Percentiles rank a stretch among this genome's conserved stretches.
phyloP scores from a whole-genome alignment of 2,329 filamentous ascomycete genomes.

The Xenosphaeropsis pyriputrescens region DNA sequence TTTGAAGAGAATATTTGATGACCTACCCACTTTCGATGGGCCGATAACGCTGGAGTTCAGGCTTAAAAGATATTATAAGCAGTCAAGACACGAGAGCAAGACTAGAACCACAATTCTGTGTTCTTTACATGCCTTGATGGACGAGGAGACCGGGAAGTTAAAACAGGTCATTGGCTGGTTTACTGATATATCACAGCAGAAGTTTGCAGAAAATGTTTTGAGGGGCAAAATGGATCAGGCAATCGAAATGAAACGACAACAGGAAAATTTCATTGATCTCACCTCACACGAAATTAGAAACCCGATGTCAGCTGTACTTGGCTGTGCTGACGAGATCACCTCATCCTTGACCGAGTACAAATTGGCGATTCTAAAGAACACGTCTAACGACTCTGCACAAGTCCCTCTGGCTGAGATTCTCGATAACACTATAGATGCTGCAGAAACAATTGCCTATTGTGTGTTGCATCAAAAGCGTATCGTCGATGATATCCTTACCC shows the following conservation, averaged over 20 bases:
- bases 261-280: constrained; percentile 62
- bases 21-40: too few species aligned
- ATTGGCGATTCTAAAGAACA: constrained; percentile 34
- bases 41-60: too few species aligned
- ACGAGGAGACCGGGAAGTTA: constrained; percentile 1
- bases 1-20: too few species aligned
- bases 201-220: too few species aligned
- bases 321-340: constrained; percentile 60
- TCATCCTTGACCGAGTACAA: constrained; percentile 23
- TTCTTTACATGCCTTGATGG: too few species aligned
- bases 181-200: constrained; percentile 24
- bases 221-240: constrained; percentile 33
- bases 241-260: constrained; percentile 47
- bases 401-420: not conserved
- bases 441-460: constrained; percentile 65
- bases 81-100: too few species aligned
- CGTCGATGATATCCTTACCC: constrained; percentile 49
- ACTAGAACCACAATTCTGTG: too few species aligned
- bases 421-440: constrained; percentile 44
- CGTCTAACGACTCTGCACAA: too few species aligned
- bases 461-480: constrained; percentile 61
- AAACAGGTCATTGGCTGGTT: constrained; percentile 5
- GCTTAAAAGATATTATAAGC: too few species aligned
- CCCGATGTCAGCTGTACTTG: constrained; percentile 57
- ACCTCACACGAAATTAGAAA: constrained; percentile 54